phyloP scores from a whole-genome alignment of 345 rosid species.

The Hibiscus mutabilis region DNA sequence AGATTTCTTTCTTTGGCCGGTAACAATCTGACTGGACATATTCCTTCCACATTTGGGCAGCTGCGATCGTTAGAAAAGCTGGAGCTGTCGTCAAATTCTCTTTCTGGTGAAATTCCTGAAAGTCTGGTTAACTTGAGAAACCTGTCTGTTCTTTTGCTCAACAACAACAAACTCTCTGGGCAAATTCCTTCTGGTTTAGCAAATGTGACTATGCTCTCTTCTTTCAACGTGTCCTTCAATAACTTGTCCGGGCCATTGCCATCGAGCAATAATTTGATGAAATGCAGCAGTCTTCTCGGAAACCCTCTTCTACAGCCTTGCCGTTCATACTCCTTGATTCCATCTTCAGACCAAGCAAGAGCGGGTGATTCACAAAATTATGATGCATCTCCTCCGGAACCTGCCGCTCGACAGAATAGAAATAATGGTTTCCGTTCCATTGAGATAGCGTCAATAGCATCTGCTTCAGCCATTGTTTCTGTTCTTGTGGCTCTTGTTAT shows the following conservation, averaged over 20 bases:
- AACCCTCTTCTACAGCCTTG: slow-evolving; percentile 51
- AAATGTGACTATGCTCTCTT: slow-evolving; percentile 37
- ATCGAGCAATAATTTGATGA: slow-evolving; percentile 28
- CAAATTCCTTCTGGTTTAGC: slow-evolving; percentile 48
- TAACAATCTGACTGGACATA: slow-evolving; percentile 44
- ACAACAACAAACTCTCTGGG: slow-evolving; percentile 55
- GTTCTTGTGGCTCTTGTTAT: slow-evolving; percentile 46
- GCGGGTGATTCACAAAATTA: slow-evolving; percentile 30
- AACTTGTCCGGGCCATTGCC: slow-evolving; percentile 60
- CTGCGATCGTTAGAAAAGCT: slow-evolving; percentile 37
- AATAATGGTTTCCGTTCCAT: slow-evolving; percentile 37
- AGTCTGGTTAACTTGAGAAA: slow-evolving; percentile 37
- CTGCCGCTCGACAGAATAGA: not conserved
- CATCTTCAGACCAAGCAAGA: slow-evolving; percentile 34
- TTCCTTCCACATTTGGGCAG: slow-evolving; percentile 43
- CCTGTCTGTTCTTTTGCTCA: slow-evolving; percentile 47
- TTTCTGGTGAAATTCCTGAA: slow-evolving; percentile 49
- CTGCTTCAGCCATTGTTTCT: slow-evolving; percentile 58
- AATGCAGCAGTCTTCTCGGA: slow-evolving; percentile 45
- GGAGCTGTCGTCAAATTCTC: slow-evolving; percentile 56
- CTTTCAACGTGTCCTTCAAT: slow-evolving; percentile 53
- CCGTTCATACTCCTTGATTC: slow-evolving; percentile 25
- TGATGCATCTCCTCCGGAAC: slow-evolving; percentile 25
- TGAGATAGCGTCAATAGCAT: slow-evolving; percentile 55
- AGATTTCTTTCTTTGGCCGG: slow-evolving; percentile 50